A percentile compares a stretch with the other conserved stretches of the same genome.
Evolutionary conservation across 2,329 filamentous ascomycete genomes (phyloP).

Genomic region (Stromatinia cepivora): DNA sequence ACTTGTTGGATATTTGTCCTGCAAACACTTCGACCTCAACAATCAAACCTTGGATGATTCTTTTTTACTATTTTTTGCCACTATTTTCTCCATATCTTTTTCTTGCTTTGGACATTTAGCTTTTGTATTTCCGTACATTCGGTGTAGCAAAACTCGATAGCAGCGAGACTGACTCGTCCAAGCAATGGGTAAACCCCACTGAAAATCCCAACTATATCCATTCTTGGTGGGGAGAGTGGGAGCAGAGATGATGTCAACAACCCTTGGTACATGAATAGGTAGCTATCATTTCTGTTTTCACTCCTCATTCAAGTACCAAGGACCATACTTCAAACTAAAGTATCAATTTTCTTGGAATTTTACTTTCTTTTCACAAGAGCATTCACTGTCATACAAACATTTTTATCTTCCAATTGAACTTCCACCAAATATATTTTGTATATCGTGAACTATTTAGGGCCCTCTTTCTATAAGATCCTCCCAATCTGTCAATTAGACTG

Average conservation of each 20-base stretch:
- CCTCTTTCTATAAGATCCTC: not conserved
- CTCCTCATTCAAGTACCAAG: conserved; percentile 4
- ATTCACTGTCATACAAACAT: no score
- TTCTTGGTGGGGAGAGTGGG: conserved; percentile 16
- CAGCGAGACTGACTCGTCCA: conserved; percentile 3
- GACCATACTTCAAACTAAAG: conserved; percentile 1
- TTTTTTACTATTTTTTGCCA: not conserved
- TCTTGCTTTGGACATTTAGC: not conserved
- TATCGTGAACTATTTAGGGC: not conserved
- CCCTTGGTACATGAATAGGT: conserved; percentile 4
- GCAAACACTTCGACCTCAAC: not conserved
- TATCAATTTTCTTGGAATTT: conserved; percentile 3
- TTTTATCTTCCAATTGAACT: not conserved
- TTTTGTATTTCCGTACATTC: not conserved
- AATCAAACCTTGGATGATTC: not conserved
- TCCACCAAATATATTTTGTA: not conserved
- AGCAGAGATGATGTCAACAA: conserved; percentile 23
- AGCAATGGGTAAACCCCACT: conserved; percentile 1
- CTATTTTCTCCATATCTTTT: conserved; percentile 10
- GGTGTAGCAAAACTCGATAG: conserved; percentile 13
- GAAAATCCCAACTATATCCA: conserved; percentile 10
- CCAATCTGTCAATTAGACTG: not conserved
- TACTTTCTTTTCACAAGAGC: not conserved
- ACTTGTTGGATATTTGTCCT: not conserved
- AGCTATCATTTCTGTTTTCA: conserved; percentile 11